Conservation (phyloP, 257 asterid genomes). For the Plantago ovata region DNA sequence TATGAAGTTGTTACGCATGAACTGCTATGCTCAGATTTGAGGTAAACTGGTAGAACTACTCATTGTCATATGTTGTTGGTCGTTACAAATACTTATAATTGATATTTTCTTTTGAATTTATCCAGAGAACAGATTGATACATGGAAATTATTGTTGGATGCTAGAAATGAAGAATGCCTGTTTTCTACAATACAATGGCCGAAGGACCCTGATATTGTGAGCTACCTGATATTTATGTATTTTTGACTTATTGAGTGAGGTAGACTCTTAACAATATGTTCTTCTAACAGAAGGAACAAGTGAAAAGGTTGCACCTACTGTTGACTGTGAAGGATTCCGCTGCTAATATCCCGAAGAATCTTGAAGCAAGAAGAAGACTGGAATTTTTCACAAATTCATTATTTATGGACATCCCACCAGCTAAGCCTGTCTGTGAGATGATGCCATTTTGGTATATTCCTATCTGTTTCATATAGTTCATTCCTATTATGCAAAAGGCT, state of each 20-base stretch:
- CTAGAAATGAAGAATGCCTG: constrained; percentile 92
- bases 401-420: constrained; percentile 94
- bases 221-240: constrained; percentile 19
- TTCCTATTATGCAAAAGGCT: constrained; percentile 14
- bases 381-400: constrained; percentile 86
- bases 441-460: constrained; percentile 77
- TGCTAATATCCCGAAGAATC: constrained; percentile 92
- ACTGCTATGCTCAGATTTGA: constrained; percentile 73
- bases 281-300: constrained; percentile 80
- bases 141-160: constrained; percentile 84
- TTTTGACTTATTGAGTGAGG: neutral
- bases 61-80: constrained; percentile 15
- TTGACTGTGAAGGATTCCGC: constrained; percentile 94
- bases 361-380: constrained; percentile 93
- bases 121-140: constrained; percentile 95
- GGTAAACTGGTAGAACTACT: constrained; percentile 37
- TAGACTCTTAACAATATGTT: constrained; percentile 11
- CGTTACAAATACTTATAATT: constrained; percentile 1
- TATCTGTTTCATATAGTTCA: neutral
- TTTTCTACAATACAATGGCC: constrained; percentile 97
- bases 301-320: constrained; percentile 92
- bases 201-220: constrained; percentile 77
- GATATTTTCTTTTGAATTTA: constrained; percentile 16
- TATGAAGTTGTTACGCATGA: constrained; percentile 95
- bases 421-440: constrained; percentile 91